phyloP scores from a whole-genome alignment of 495 filamentous ascomycete genomes.

The Neurospora sp. region DNA sequence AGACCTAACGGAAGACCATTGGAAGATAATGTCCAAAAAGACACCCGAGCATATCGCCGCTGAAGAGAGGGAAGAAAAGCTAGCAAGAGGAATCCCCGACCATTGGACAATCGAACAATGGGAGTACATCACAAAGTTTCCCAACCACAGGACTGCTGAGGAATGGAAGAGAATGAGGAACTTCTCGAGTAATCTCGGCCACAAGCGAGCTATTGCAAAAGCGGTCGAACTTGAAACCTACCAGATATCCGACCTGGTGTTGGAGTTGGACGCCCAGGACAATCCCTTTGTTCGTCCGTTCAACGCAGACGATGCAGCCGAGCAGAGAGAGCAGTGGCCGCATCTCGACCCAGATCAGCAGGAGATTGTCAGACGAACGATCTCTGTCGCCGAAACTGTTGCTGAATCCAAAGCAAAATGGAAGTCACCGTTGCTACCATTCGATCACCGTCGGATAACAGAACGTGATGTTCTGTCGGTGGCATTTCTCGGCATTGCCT shows the following conservation, averaged over 20 bases:
- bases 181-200: not conserved
- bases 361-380: not conserved
- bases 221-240: not conserved
- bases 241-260: conserved; percentile 9
- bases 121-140: not conserved
- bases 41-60: not conserved
- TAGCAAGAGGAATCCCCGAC: not conserved
- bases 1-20: not conserved
- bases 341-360: not conserved
- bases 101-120: not conserved
- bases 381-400: not conserved
- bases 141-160: not conserved
- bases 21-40: not conserved
- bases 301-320: conserved; percentile 6
- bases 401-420: not conserved
- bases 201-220: not conserved
- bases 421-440: not conserved
- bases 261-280: conserved; percentile 21
- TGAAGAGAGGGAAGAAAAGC: not conserved
- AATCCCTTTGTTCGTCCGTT: conserved; percentile 14
- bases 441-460: conserved; percentile 11
- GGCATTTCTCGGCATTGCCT: conserved; percentile 5
- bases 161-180: not conserved
- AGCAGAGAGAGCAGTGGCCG: not conserved
- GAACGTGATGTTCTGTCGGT: conserved; percentile 21